Evolutionary conservation across 768 basidiomycete species (phyloP).

Genomic region (Mycena haematopus): DNA sequence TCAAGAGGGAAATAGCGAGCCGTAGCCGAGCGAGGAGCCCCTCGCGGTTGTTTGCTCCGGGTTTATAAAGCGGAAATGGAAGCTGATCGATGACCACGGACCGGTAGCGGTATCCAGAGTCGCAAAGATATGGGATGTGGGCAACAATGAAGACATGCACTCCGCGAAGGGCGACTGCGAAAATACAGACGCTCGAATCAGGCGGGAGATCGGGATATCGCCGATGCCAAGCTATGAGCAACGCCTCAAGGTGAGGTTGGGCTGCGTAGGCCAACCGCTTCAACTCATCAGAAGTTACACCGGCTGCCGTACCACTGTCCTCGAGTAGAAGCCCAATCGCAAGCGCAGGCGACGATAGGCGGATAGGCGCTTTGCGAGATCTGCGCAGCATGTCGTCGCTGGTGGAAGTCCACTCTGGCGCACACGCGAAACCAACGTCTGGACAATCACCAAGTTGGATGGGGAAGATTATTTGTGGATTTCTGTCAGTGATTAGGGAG

Average conservation of each 20-base stretch:
- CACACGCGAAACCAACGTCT: not conserved
- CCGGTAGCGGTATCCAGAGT: not conserved
- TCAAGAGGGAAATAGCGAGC: not conserved
- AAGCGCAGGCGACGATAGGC: not conserved
- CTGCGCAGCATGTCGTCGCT: not conserved
- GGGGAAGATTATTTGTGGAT: not conserved
- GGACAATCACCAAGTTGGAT: not conserved
- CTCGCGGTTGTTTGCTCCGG: not conserved
- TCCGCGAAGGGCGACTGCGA: not conserved
- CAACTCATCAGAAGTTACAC: not conserved
- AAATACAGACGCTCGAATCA: not conserved
- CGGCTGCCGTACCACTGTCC: not conserved
- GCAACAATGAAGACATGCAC: not conserved
- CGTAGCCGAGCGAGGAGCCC: not conserved
- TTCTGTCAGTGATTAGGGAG: not conserved
- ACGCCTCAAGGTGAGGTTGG: not conserved
- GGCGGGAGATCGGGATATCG: not conserved
- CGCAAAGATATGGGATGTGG: not conserved
- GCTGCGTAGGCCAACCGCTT: not conserved
- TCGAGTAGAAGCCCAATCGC: not conserved
- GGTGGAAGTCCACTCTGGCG: not conserved
- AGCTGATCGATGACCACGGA: not conserved
- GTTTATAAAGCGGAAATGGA: not conserved
- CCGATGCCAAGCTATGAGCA: not conserved
- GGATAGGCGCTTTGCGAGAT: not conserved